phyloP scores from a whole-genome alignment of 148 eudicot species.

The Rhododendron williamsianum region DNA sequence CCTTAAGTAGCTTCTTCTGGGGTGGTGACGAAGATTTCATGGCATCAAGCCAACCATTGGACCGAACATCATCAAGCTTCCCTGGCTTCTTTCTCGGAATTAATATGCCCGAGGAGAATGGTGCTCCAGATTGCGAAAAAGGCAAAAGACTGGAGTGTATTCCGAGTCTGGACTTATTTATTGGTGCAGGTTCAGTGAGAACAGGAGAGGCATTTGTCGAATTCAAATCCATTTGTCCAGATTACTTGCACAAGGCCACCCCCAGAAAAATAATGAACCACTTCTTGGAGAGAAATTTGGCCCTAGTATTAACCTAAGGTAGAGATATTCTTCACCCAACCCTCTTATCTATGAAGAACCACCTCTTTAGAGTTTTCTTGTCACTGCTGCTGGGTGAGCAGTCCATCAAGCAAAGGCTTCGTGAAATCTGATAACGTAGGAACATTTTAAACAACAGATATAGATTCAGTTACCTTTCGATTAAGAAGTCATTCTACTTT shows the following conservation, averaged over 20 bases:
- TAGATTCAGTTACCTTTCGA: not conserved
- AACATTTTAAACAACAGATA: not conserved
- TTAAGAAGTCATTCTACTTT: not conserved
- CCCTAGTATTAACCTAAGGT: not conserved
- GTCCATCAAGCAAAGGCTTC: conserved; percentile 64
- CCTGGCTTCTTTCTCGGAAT: conserved; percentile 54
- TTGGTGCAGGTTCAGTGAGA: conserved; percentile 56
- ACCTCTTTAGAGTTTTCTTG: conserved; percentile 72
- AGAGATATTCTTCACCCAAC: conserved; percentile 47
- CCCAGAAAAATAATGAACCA: not conserved
- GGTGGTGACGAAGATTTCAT: conserved; percentile 91
- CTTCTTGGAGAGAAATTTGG: not conserved
- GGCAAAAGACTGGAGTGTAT: conserved; percentile 38
- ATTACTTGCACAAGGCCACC: conserved; percentile 8
- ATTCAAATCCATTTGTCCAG: conserved; percentile 50
- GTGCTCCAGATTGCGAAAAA: conserved; percentile 39
- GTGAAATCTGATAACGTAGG: conserved; percentile 30
- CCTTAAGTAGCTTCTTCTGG: conserved; percentile 54
- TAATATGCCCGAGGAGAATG: conserved; percentile 39
- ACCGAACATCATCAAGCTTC: conserved; percentile 66
- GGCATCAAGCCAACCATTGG: conserved; percentile 86
- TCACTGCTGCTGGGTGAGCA: conserved; percentile 44
- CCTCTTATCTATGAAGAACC: conserved; percentile 85
- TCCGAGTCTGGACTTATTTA: conserved; percentile 57
- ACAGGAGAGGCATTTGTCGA: conserved; percentile 62